Conservation (phyloP, 768 basidiomycete genomes). For the Artomyces pyxidatus region DNA sequence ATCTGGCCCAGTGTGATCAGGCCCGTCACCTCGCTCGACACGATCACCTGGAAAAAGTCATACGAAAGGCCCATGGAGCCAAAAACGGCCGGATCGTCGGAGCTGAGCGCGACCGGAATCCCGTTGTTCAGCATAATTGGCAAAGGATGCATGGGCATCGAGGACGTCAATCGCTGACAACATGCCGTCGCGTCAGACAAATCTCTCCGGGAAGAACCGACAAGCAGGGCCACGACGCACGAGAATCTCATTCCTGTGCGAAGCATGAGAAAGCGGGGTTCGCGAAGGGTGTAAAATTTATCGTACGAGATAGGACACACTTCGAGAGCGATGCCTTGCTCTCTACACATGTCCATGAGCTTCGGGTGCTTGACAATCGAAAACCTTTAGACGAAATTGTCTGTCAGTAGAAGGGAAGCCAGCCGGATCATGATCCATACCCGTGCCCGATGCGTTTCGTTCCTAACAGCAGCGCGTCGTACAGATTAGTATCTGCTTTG, state of each 20-base stretch:
- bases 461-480: slow-evolving; percentile 70
- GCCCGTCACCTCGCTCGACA: slow-evolving; percentile 58
- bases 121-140: slow-evolving; percentile 67
- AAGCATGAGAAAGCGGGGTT: background rate
- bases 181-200: background rate
- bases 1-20: slow-evolving; percentile 53
- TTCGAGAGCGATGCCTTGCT: slow-evolving; percentile 58
- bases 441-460: slow-evolving; percentile 81
- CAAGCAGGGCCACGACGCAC: slow-evolving; percentile 31
- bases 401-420: background rate
- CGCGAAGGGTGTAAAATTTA: too few relatives aligned
- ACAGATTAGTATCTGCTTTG: slow-evolving; percentile 61
- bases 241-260: slow-evolving; percentile 63
- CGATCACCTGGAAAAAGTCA: slow-evolving; percentile 77
- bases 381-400: slow-evolving; percentile 33
- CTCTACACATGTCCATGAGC: slow-evolving; percentile 57
- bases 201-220: too few relatives aligned
- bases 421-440: slow-evolving; percentile 25
- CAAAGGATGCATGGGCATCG: slow-evolving; percentile 75
- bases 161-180: slow-evolving; percentile 58
- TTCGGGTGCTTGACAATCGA: slow-evolving; percentile 73
- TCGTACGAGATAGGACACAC: slow-evolving; percentile 78
- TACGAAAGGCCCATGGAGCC: slow-evolving; percentile 72
- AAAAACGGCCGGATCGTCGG: slow-evolving; percentile 72
- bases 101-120: slow-evolving; percentile 60